Conservation (phyloP, 805 yeast genomes). For the Zygoascus biomembranicola region DNA sequence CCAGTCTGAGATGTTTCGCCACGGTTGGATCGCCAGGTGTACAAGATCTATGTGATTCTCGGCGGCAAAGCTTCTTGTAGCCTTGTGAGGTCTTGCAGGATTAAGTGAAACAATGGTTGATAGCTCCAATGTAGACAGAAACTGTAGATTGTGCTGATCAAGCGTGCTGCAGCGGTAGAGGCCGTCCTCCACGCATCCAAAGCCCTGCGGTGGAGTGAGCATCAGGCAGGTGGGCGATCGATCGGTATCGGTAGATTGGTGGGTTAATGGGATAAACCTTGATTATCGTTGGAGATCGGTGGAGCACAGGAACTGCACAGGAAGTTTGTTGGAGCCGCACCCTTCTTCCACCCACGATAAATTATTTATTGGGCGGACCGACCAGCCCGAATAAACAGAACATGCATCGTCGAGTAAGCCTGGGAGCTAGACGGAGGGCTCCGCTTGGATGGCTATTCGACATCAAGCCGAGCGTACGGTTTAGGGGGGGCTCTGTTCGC, state of each 20-base stretch:
- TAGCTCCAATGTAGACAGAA: conserved; percentile 63
- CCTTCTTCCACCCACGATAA: not conserved
- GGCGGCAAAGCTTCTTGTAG: conserved; percentile 56
- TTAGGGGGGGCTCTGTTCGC: too few relatives aligned
- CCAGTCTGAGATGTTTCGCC: conserved; percentile 46
- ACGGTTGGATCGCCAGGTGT: conserved; percentile 31
- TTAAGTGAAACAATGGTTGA: conserved; percentile 66
- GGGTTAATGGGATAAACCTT: not conserved
- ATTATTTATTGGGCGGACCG: too few relatives aligned
- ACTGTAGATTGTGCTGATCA: conserved; percentile 62
- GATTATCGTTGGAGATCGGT: not conserved
- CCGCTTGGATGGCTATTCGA: not conserved
- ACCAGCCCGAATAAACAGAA: too few relatives aligned
- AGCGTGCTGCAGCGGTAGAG: conserved; percentile 74
- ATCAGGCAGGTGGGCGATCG: conserved; percentile 29
- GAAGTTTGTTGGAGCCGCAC: not conserved
- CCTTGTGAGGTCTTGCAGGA: conserved; percentile 76
- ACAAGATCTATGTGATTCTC: conserved; percentile 29
- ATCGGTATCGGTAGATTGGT: not conserved
- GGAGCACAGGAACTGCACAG: not conserved
- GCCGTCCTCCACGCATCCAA: conserved; percentile 85
- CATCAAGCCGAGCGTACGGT: too few relatives aligned
- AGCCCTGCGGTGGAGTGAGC: conserved; percentile 90
- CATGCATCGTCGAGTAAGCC: not conserved
- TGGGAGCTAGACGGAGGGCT: not conserved